A percentile compares a stretch with the other conserved stretches of the same genome.
Evolutionary conservation across 306 rosid genomes (phyloP).

Genomic region (Styphnolobium japonicum): DNA sequence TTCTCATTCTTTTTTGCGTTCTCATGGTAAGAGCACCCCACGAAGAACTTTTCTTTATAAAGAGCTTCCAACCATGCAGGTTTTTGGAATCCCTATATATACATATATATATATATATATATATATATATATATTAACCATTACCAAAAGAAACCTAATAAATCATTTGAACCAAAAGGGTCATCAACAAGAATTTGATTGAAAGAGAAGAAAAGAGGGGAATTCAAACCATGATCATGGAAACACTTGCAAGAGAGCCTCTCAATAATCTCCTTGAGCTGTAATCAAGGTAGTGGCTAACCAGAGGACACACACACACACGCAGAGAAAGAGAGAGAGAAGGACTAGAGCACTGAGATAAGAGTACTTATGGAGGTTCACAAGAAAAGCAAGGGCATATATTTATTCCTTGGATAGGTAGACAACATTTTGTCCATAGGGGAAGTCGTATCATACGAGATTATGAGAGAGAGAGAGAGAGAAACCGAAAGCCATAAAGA

Average conservation of each 20-base stretch:
- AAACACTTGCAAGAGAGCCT: conserved; percentile 22
- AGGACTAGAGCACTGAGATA: conserved; percentile 29
- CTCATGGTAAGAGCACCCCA: conserved; percentile 76
- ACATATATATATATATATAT: no score
- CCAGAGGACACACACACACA: neutral
- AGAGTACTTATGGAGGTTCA: conserved; percentile 73
- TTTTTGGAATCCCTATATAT: conserved; percentile 74
- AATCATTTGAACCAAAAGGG: conserved; percentile 16
- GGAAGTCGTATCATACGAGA: conserved; percentile 25
- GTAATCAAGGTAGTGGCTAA: conserved; percentile 9
- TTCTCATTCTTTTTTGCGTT: conserved; percentile 86
- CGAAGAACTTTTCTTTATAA: conserved; percentile 72
- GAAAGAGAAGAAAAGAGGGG: neutral
- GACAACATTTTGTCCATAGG: conserved; percentile 48
- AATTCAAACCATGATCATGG: conserved; percentile 68
- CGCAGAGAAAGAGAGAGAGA: conserved; percentile 33
- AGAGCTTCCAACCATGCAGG: conserved; percentile 99
- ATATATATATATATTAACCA: neutral
- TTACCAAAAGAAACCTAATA: neutral
- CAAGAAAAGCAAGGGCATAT: conserved; percentile 45
- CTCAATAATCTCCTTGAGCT: conserved; percentile 7
- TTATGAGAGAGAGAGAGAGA: conserved; percentile 29
- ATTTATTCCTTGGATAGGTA: conserved; percentile 58
- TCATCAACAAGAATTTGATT: neutral
- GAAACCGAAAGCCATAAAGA: conserved; percentile 42